Conservation (phyloP, 140 eudicot genomes). For the Bidens hawaiensis region DNA sequence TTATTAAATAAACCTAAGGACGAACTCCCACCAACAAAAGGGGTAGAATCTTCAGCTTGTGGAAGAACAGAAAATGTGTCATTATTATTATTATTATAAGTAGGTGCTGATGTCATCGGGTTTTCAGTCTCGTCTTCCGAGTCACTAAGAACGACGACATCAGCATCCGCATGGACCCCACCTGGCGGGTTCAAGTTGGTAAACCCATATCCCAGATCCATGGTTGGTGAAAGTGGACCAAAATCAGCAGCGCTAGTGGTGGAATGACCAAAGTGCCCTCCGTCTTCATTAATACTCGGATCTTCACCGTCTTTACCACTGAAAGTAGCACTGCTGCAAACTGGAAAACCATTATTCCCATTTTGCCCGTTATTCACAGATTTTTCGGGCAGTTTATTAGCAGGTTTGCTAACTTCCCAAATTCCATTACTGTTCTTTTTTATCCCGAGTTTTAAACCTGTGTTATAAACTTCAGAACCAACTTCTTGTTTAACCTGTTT, state of each 20-base stretch:
- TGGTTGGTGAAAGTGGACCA: constrained; percentile 59
- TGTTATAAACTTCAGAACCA: constrained; percentile 59
- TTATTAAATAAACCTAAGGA: constrained; percentile 53
- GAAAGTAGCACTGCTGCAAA: constrained; percentile 89
- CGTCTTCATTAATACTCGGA: constrained; percentile 75
- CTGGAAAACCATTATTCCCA: constrained; percentile 37
- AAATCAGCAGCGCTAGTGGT: constrained; percentile 50
- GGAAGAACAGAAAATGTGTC: constrained; percentile 34
- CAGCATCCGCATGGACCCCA: constrained; percentile 44
- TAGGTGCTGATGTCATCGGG: constrained; percentile 38
- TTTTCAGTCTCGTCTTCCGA: constrained; percentile 77
- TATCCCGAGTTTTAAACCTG: constrained; percentile 70
- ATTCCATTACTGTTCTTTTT: constrained; percentile 69
- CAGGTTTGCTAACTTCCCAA: constrained; percentile 82
- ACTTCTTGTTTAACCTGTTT: constrained; percentile 68
- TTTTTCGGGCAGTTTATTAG: constrained; percentile 30
- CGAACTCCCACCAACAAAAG: constrained; percentile 46
- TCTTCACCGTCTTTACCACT: constrained; percentile 89
- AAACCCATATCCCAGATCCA: constrained; percentile 39
- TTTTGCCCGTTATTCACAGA: constrained; percentile 27
- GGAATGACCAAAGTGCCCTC: constrained; percentile 55
- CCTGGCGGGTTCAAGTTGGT: constrained; percentile 32
- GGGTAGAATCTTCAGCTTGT: constrained; percentile 51
- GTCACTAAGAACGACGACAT: constrained; percentile 73
- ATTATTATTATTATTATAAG: constrained; percentile 22